Conservation (phyloP, 352 stramenopile species). For the Phytopythium delawarense region DNA sequence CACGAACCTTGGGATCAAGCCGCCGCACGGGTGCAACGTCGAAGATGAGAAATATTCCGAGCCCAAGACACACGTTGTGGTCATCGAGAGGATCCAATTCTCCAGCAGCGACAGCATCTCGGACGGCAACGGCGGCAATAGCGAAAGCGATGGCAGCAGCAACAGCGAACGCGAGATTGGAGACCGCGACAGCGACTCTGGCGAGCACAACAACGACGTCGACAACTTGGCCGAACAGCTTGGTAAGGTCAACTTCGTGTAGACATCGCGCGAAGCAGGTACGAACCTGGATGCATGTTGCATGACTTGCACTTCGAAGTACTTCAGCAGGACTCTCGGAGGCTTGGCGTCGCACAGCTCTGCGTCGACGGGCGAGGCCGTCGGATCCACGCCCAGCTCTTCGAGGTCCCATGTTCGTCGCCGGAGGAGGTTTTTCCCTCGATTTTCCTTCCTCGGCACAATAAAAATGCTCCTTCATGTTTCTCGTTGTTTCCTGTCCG, state of each 20-base stretch:
- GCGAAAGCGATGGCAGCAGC: no score
- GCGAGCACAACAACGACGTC: neutral
- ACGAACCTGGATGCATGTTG: neutral
- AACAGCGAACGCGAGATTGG: no score
- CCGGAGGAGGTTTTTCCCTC: conserved; percentile 1
- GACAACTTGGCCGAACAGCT: neutral
- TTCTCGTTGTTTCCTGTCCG: conserved; percentile 3
- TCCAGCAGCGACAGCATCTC: neutral
- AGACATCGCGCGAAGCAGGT: neutral
- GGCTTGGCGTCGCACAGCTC: neutral
- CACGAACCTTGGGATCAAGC: no score
- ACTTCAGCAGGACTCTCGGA: neutral
- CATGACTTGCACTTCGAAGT: neutral
- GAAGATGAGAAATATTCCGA: no score
- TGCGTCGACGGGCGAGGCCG: conserved; percentile 1
- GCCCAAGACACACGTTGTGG: no score
- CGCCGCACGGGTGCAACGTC: no score
- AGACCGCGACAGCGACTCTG: no score
- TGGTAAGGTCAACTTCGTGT: neutral
- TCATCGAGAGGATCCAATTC: no score
- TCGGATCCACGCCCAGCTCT: neutral
- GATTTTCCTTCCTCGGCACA: neutral
- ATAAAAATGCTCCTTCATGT: neutral
- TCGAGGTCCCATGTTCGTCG: neutral
- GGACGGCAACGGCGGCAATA: no score